Evolutionary conservation across 768 basidiomycete species (phyloP).

Genomic region (Mycena pura): DNA sequence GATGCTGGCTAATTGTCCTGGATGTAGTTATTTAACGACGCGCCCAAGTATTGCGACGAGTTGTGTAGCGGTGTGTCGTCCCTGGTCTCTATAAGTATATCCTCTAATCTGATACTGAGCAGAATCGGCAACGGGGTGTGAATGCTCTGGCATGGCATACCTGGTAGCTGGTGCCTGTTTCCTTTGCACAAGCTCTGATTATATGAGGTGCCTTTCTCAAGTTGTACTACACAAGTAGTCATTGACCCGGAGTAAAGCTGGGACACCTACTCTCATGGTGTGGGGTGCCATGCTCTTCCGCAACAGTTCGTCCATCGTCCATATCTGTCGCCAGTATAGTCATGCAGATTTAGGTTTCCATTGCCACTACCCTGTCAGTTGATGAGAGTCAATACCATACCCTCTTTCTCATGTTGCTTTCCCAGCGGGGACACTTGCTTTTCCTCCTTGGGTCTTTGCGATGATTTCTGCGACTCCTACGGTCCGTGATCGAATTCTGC

Average conservation of each 20-base stretch:
- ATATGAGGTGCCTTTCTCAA: neutral
- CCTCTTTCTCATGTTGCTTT: neutral
- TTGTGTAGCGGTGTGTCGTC: neutral
- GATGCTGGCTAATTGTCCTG: neutral
- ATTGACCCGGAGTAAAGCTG: slow-evolving; percentile 3
- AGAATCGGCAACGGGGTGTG: neutral
- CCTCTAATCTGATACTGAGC: neutral
- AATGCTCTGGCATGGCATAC: neutral
- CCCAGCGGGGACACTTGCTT: neutral
- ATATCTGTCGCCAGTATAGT: neutral
- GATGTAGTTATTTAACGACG: neutral
- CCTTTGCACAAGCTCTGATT: neutral
- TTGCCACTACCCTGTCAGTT: neutral
- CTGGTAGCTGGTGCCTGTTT: neutral
- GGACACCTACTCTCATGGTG: neutral
- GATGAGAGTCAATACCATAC: neutral
- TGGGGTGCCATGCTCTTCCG: neutral
- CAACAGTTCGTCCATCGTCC: neutral
- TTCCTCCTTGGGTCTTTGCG: neutral
- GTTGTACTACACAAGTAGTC: neutral
- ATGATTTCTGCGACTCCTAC: slow-evolving; percentile 9
- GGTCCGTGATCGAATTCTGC: neutral
- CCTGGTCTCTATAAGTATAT: neutral
- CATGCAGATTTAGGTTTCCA: neutral
- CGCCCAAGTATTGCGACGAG: neutral